Evolutionary conservation across 352 stramenopile genomes (phyloP), one percentile per base, ranked within the genome.

Genomic region (Paralagenidium karlingii): DNA sequence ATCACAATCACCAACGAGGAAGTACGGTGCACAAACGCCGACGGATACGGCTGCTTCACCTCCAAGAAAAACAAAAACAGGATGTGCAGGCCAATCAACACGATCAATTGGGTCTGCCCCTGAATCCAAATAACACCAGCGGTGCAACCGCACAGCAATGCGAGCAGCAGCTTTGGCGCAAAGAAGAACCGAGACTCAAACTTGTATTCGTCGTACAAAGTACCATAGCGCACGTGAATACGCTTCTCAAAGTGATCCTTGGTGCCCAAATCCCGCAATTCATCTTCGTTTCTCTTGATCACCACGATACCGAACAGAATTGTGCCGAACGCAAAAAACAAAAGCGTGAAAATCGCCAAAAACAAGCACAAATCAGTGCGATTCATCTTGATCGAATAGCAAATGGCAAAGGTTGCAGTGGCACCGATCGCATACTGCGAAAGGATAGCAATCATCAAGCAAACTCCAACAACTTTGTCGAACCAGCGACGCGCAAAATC

Each of bases 1-100:
- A 92, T 84, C 42, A 92, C 82, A 41, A 82, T 88, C 51, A 92
- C 76, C 49, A 92, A 87, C 19, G 71, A 84, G 34, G 78, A 82
- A 24, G 78, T 86, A 43, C 78, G 77, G 47, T 92, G 78, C 36
- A 92, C 70, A 21, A 92, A 92, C 26, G 63, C 60, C 1, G 69
- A 77, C 27, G 73, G 68, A 49, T 84, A 86, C 40, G 78, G 78
- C 45, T 85, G 73, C 51, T 86, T 85, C 26, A 84, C 68, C 45
- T 89, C 76, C 38, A 92, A 37, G 47, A 83, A 86, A 37, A 92
- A 50, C 21, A 92, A 47, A 49, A 89, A 92, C 18, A 50, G 62
- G 26, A 88, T 75, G 60, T 92, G 66, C 21, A 89, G 53, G 48
- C 57, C 56, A 24, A 89, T 71, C 15, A 92, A 50, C 12, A 85